phyloP scores from a whole-genome alignment of 257 asterid species.

The Solanum neorickii region DNA sequence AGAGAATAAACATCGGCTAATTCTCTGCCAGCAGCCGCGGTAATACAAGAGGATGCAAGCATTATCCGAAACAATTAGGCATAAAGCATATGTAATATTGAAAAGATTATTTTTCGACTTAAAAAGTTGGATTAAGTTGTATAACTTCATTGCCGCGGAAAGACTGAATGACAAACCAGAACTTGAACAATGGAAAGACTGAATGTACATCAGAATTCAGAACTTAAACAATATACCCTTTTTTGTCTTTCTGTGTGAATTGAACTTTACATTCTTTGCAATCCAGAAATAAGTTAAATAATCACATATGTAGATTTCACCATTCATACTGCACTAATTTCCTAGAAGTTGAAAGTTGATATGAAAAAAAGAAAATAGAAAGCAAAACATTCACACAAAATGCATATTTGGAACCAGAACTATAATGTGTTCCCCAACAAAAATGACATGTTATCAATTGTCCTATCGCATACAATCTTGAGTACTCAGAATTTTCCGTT shows the following conservation, averaged over 20 bases:
- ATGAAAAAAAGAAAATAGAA: background rate
- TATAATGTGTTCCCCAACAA: background rate
- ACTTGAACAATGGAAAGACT: background rate
- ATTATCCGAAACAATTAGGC: no score
- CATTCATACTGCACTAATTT: background rate
- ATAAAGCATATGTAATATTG: no score
- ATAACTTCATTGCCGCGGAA: background rate
- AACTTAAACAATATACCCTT: background rate
- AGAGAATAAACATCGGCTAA: no score
- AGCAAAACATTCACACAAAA: background rate
- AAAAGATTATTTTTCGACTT: background rate
- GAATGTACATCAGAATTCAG: background rate
- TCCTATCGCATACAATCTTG: background rate
- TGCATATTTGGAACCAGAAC: background rate
- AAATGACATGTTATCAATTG: background rate
- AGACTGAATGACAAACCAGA: background rate
- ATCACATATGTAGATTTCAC: background rate
- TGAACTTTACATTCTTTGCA: background rate
- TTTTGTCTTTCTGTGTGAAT: background rate
- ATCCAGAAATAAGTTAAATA: background rate
- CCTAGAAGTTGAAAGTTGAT: background rate
- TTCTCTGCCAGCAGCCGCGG: no score
- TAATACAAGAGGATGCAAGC: no score
- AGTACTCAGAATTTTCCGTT: conserved; percentile 27
- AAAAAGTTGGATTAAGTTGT: background rate